phyloP scores from a whole-genome alignment of 495 filamentous ascomycete genomes.

The Neurospora sp. region DNA sequence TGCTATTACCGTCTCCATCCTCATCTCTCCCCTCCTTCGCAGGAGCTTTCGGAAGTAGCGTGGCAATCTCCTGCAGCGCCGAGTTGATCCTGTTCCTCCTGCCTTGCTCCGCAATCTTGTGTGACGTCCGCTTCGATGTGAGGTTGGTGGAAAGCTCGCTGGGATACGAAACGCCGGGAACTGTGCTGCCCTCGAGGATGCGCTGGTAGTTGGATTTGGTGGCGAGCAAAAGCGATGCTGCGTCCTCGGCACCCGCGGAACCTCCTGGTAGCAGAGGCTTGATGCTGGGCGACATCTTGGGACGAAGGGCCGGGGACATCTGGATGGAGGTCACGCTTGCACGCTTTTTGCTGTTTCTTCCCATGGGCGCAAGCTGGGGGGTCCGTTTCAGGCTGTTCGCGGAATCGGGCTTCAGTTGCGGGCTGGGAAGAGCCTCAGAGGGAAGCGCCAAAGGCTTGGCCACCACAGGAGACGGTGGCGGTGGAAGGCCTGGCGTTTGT shows the following conservation, averaged over 20 bases:
- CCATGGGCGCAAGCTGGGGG: conserved; percentile 33
- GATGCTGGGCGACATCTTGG: conserved; percentile 89
- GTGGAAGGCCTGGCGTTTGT: conserved; percentile 29
- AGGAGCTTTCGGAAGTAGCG: conserved; percentile 53
- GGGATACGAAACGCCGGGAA: conserved; percentile 85
- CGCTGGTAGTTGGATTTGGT: conserved; percentile 98
- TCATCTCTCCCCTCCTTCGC: conserved; percentile 31
- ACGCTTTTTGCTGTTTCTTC: conserved; percentile 52
- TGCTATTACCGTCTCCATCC: conserved; percentile 32
- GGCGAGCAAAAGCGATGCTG: conserved; percentile 76
- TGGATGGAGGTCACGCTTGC: conserved; percentile 67
- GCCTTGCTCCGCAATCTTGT: conserved; percentile 96
- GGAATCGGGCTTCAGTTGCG: conserved; percentile 34
- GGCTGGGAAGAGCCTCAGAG: conserved; percentile 41
- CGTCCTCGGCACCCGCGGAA: conserved; percentile 41
- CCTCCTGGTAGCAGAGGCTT: conserved; percentile 77
- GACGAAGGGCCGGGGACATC: conserved; percentile 70
- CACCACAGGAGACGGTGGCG: conserved; percentile 38
- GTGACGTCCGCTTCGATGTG: conserved; percentile 92
- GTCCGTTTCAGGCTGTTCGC: conserved; percentile 32
- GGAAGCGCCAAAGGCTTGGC: conserved; percentile 27
- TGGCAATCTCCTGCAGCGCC: conserved; percentile 83
- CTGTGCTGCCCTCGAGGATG: conserved; percentile 82
- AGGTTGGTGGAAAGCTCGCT: conserved; percentile 83
- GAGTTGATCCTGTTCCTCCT: conserved; percentile 91